Base-by-base conservation (phyloP, 2,329 filamentous ascomycete genomes). In the Aspergillus melleus region DNA sequence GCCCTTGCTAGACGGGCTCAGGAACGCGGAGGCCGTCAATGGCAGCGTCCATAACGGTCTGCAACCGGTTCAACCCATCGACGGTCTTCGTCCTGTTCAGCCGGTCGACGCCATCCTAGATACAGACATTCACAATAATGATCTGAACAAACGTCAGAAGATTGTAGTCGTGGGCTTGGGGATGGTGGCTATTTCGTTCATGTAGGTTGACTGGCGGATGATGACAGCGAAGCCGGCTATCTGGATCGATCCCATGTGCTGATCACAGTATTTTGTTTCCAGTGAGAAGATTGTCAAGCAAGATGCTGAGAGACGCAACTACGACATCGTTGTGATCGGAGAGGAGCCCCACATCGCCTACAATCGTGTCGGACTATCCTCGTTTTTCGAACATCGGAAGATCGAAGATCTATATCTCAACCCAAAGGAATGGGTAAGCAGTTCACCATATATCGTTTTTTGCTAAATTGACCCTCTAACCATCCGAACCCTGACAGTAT, bases 331-430 rank as follows among this genome's bases (percentile, higher is more conserved):
- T 1, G 91, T 96, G 11, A 89, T 97, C 62, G 92, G 92, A 62
- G 92, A 96, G 70, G 92, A 96, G 73, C 81, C 89, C 20, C 90
- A 96, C 78, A 80, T 96, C 56, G 92, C 92, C 20, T 96, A 96
- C 75, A 96, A 96, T 73, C 88, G 93, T 59, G 92, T 96, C 30
- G 92, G 92, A 3, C 81, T 96, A 54, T 96, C 92, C 3, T 91
- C 88, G 61, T 96, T 93, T 80, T 96, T 96, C 72, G 88, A 91
- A 67, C 91, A 96, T 76, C 85, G 92, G 55, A 85, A 89, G 67
- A 89, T 95, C 46, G 91, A 96, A 76, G 90, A 92, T 65, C 76
- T 96, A n/a, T 96, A 96, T 72, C 81, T 96, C 32, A 96, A 96
- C 68, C 89, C 91, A 0, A 81, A 85, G 67, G 88, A 91, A 82